These are phyloP conservation scores for Delonix regia DNA, from an alignment of 306 rosid species.

Conservation along the genomic window DNA sequence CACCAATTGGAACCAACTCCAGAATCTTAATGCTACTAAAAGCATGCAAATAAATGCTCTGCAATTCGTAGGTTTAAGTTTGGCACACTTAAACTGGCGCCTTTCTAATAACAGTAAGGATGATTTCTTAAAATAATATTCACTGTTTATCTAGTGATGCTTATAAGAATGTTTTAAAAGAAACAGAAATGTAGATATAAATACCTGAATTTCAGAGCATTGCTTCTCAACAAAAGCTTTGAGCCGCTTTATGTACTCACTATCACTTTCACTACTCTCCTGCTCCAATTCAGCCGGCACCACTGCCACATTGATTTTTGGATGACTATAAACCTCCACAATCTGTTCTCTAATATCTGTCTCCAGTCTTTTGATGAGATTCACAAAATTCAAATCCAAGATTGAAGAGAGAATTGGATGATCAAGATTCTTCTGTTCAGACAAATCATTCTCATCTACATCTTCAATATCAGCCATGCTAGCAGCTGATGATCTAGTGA, in stretches of 20 bases:
- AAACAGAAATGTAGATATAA: conserved; percentile 24
- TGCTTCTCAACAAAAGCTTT: conserved; percentile 87
- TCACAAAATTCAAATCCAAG: conserved; percentile 70
- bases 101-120: conserved; percentile 14
- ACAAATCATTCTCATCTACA: conserved; percentile 53
- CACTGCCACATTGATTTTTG: conserved; percentile 85
- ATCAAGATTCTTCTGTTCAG: conserved; percentile 61
- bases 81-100: conserved; percentile 6
- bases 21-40: conserved; percentile 7
- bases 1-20: conserved; percentile 21
- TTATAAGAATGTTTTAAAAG: conserved; percentile 18
- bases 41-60: neutral
- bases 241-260: conserved; percentile 82
- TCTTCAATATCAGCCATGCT: conserved; percentile 85
- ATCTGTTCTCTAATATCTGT: conserved; percentile 75
- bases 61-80: conserved; percentile 13
- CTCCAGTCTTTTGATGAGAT: conserved; percentile 63
- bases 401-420: conserved; percentile 78
- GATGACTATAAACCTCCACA: conserved; percentile 78
- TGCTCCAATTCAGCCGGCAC: conserved; percentile 95
- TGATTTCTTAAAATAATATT: conserved; percentile 23
- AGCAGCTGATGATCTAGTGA: conserved; percentile 85
- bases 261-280: conserved; percentile 74
- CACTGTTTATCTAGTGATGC: conserved; percentile 6
- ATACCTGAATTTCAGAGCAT: conserved; percentile 92